Evolutionary conservation across 164 flowering plant genomes (phyloP).

Genomic region (Santalum album): DNA sequence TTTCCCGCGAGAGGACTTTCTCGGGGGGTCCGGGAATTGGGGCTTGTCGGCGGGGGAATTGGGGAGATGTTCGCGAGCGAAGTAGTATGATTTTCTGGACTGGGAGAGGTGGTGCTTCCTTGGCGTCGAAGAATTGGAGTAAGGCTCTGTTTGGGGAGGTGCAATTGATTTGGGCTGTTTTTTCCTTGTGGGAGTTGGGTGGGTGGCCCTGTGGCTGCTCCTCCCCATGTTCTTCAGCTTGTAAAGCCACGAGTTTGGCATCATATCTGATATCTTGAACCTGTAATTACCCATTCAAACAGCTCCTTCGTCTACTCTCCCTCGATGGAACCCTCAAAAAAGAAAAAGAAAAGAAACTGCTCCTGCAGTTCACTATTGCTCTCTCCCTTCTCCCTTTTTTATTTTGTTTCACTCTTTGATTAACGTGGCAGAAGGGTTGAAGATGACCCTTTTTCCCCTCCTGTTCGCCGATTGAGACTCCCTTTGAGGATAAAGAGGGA

Average conservation of each 20-base stretch:
- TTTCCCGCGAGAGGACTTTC: slow-evolving; percentile 21
- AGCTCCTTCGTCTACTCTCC: too few relatives aligned
- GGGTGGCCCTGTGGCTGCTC: slow-evolving; percentile 7
- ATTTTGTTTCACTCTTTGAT: not conserved
- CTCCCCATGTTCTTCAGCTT: slow-evolving; percentile 56
- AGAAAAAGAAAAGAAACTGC: too few relatives aligned
- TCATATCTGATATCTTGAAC: slow-evolving; percentile 69
- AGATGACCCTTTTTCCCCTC: too few relatives aligned
- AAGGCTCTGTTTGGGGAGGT: not conserved
- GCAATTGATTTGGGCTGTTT: slow-evolving; percentile 5
- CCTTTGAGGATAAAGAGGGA: too few relatives aligned
- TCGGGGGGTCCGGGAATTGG: slow-evolving; percentile 33
- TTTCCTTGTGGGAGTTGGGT: slow-evolving; percentile 16
- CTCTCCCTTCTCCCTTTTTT: not conserved
- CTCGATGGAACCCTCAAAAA: too few relatives aligned
- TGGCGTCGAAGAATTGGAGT: not conserved
- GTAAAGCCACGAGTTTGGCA: slow-evolving; percentile 87
- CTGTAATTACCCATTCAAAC: slow-evolving; percentile 54
- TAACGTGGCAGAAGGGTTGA: too few relatives aligned
- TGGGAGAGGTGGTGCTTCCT: slow-evolving; percentile 10
- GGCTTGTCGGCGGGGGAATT: slow-evolving; percentile 16
- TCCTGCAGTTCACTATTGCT: not conserved
- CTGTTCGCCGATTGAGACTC: too few relatives aligned
- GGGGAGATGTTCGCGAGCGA: slow-evolving; percentile 29
- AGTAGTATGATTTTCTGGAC: slow-evolving; percentile 51